Percentiles rank a stretch among this genome's conserved stretches.
phyloP scores from a whole-genome alignment of 495 filamentous ascomycete genomes.

The Geopyxis carbonaria region DNA sequence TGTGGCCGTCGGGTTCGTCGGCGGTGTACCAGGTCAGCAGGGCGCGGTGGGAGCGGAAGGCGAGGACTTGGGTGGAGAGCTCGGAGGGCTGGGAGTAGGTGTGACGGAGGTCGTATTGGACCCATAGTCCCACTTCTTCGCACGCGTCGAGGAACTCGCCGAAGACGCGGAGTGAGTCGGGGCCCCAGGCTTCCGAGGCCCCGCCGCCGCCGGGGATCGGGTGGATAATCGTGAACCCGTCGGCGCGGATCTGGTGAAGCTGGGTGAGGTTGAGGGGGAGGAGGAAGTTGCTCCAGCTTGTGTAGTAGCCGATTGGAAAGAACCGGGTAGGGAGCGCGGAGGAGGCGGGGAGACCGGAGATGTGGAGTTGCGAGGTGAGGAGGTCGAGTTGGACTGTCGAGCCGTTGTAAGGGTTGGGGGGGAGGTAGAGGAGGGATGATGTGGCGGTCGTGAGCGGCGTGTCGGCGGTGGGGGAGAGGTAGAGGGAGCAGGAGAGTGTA shows the following conservation, averaged over 20 bases:
- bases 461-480: neutral
- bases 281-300: constrained; percentile 4
- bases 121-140: constrained; percentile 30
- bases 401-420: constrained; percentile 3
- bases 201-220: constrained; percentile 26
- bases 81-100: constrained; percentile 29
- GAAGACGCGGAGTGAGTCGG: constrained; percentile 9
- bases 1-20: constrained; percentile 32
- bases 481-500: neutral
- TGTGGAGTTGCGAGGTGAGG: no score
- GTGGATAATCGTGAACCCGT: constrained; percentile 28
- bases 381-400: neutral
- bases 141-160: constrained; percentile 28
- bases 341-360: no score
- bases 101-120: constrained; percentile 38
- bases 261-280: neutral
- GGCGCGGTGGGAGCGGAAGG: constrained; percentile 27
- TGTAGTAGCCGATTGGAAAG: constrained; percentile 7
- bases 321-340: neutral
- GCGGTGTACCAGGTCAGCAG: constrained; percentile 38
- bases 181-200: neutral
- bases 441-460: neutral
- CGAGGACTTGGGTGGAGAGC: constrained; percentile 28
- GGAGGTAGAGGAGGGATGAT: constrained; percentile 1
- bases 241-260: neutral